Conservation (phyloP, 1,284 basidiomycete genomes). For the Cryptococcus sp. region DNA sequence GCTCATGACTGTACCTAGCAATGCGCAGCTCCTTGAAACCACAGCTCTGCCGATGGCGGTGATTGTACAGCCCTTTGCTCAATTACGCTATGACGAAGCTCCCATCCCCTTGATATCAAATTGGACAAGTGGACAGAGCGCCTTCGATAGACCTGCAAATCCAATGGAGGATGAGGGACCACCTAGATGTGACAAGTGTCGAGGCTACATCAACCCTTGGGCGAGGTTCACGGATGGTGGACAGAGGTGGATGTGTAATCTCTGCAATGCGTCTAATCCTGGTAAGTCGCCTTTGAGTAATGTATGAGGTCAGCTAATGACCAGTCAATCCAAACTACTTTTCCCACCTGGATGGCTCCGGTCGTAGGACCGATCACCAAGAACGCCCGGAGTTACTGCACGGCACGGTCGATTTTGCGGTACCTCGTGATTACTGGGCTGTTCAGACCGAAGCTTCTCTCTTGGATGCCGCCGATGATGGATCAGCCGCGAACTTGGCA, state of each 20-base stretch:
- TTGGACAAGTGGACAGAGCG: slow-evolving; percentile 38
- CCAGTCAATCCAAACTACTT: slow-evolving; percentile 63
- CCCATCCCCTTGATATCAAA: slow-evolving; percentile 67
- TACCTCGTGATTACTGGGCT: slow-evolving; percentile 84
- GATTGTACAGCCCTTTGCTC: slow-evolving; percentile 86
- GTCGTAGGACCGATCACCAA: slow-evolving; percentile 75
- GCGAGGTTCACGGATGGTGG: slow-evolving; percentile 82
- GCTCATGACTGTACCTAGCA: slow-evolving; percentile 70
- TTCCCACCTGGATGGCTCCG: slow-evolving; percentile 73
- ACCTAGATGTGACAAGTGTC: slow-evolving; percentile 77
- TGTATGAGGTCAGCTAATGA: background rate
- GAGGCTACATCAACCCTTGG: slow-evolving; percentile 95
- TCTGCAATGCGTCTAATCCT: slow-evolving; percentile 76
- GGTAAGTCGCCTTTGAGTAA: slow-evolving; percentile 53
- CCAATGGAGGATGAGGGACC: slow-evolving; percentile 59
- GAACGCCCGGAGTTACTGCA: slow-evolving; percentile 81
- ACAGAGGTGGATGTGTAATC: slow-evolving; percentile 84
- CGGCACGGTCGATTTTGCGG: slow-evolving; percentile 89
- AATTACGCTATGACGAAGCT: slow-evolving; percentile 74
- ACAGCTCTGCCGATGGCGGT: slow-evolving; percentile 82
- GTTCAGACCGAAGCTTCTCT: slow-evolving; percentile 52
- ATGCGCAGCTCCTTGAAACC: slow-evolving; percentile 72
- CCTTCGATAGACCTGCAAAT: slow-evolving; percentile 58
- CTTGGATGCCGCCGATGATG: slow-evolving; percentile 51
- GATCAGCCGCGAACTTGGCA: slow-evolving; percentile 35